These are phyloP conservation scores for Colletotrichum sp. DNA, from an alignment of 2,329 filamentous ascomycete species.

Conservation along the genomic window DNA sequence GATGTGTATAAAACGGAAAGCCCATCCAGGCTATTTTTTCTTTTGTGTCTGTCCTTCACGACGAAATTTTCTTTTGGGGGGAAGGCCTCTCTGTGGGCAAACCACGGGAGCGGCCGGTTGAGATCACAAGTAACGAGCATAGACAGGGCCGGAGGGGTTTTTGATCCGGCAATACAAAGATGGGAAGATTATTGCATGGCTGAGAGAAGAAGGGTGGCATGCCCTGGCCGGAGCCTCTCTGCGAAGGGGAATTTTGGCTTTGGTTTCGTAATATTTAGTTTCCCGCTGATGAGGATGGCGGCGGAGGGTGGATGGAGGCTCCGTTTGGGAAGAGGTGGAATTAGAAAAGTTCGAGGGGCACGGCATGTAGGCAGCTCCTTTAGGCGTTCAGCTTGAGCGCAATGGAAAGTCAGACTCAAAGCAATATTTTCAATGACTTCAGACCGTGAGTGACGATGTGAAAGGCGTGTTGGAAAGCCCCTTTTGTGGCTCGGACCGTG, in stretches of 20 bases:
- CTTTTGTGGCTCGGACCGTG: not conserved
- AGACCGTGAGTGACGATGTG: not conserved
- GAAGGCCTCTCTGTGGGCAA: not conserved
- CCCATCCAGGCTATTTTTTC: not conserved
- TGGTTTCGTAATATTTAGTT: slow-evolving; percentile 20
- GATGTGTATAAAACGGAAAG: slow-evolving; percentile 19
- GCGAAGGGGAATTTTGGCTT: slow-evolving; percentile 11
- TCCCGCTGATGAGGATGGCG: not conserved
- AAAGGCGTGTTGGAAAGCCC: not conserved
- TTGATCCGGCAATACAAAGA: slow-evolving; percentile 22
- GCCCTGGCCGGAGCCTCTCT: slow-evolving; percentile 1
- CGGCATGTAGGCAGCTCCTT: slow-evolving; percentile 12
- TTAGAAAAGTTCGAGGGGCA: slow-evolving; percentile 5
- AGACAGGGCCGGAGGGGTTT: slow-evolving; percentile 20
- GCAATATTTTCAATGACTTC: not conserved
- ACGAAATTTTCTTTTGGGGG: not conserved
- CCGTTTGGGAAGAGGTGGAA: not conserved
- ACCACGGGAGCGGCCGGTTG: not conserved
- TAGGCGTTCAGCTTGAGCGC: slow-evolving; percentile 8
- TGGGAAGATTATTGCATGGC: slow-evolving; percentile 19
- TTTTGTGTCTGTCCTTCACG: slow-evolving; percentile 20
- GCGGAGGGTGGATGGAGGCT: not conserved
- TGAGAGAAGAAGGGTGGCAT: slow-evolving; percentile 4
- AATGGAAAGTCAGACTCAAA: slow-evolving; percentile 5
- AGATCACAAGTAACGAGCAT: slow-evolving; percentile 22